A percentile compares a stretch with the other conserved stretches of the same genome.
phyloP scores from a whole-genome alignment of 345 rosid genomes.

The Eucalyptus decipiens region DNA sequence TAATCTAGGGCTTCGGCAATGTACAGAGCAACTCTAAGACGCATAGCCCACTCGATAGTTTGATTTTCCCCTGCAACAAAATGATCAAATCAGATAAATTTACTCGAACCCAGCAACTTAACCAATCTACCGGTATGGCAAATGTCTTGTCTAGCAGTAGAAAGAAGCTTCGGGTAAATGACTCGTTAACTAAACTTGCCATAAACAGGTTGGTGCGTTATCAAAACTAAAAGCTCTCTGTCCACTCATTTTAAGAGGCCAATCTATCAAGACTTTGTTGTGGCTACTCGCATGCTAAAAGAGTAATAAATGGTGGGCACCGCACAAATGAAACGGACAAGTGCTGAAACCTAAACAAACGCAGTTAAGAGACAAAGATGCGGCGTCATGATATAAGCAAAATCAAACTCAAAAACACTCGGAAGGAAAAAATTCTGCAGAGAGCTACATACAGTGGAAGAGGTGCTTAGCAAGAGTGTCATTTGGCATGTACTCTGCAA shows the following conservation, averaged over 20 bases:
- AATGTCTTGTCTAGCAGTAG: neutral
- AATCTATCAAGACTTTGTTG: neutral
- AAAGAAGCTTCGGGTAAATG: neutral
- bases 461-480: constrained; percentile 80
- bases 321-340: neutral
- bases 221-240: neutral
- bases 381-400: neutral
- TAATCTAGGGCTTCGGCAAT: constrained; percentile 76
- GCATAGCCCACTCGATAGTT: constrained; percentile 73
- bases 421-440: neutral
- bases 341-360: neutral
- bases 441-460: constrained; percentile 63
- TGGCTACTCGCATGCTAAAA: neutral
- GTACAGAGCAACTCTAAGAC: constrained; percentile 57
- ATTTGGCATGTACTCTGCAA: constrained; percentile 84
- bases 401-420: neutral
- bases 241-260: neutral
- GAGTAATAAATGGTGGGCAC: neutral
- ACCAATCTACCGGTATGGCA: neutral
- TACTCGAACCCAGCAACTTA: neutral
- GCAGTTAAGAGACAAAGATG: neutral
- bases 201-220: neutral
- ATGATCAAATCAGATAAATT: neutral
- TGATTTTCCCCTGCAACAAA: constrained; percentile 57
- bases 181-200: neutral